phyloP scores from a whole-genome alignment of 108 stramenopile genomes.

The Schizochytrium sp. region DNA sequence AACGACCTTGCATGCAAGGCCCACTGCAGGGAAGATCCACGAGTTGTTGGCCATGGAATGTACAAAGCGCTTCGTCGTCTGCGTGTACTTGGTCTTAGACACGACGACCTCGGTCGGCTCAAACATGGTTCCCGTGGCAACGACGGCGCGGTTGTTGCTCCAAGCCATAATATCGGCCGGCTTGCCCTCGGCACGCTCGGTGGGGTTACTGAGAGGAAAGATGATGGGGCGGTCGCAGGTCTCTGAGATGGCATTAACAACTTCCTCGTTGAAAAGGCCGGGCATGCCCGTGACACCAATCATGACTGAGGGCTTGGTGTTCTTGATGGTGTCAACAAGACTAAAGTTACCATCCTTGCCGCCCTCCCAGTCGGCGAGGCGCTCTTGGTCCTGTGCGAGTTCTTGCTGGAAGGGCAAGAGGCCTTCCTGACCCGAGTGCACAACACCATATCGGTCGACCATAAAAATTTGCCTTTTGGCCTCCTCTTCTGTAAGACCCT shows the following conservation, averaged over 20 bases:
- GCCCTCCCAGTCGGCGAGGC: neutral
- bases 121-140: slow-evolving; percentile 88
- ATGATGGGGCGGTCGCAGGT: slow-evolving; percentile 73
- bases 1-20: slow-evolving; percentile 15
- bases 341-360: neutral
- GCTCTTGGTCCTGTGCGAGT: neutral
- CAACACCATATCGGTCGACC: slow-evolving; percentile 62
- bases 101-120: slow-evolving; percentile 64
- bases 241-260: slow-evolving; percentile 63
- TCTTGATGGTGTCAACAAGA: slow-evolving; percentile 25
- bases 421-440: neutral
- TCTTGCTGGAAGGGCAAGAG: neutral
- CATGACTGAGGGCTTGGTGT: slow-evolving; percentile 73
- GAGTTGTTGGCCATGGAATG: slow-evolving; percentile 16
- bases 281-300: slow-evolving; percentile 83
- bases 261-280: slow-evolving; percentile 64
- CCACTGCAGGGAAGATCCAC: slow-evolving; percentile 23
- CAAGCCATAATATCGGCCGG: slow-evolving; percentile 89
- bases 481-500: slow-evolving; percentile 28
- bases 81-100: slow-evolving; percentile 56
- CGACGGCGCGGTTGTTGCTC: slow-evolving; percentile 81
- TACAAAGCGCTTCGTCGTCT: slow-evolving; percentile 33
- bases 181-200: slow-evolving; percentile 88
- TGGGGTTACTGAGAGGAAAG: slow-evolving; percentile 94
- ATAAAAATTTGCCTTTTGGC: slow-evolving; percentile 67